Evolutionary conservation across 2,329 filamentous ascomycete species (phyloP), one percentile per base, ranked within the genome.

Genomic region (Trichoderma lentiforme): DNA sequence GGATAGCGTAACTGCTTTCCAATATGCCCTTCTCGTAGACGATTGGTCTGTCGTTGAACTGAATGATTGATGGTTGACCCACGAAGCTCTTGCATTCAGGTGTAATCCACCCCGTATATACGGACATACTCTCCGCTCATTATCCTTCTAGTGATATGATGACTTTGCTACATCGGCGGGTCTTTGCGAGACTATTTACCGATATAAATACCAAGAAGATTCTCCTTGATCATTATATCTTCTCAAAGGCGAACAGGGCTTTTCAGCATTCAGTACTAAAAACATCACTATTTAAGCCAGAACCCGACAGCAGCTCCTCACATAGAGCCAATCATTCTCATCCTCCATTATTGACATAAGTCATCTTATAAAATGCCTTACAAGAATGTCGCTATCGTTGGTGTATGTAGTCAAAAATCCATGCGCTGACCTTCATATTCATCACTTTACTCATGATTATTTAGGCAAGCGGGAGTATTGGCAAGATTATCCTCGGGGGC

Each of bases 401-500:
- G 63, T 56, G 63, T 66, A 66, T n/a, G 63, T 36, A 5, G 1
- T 7, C 7, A 53, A 2, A 51, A 15, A 65, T 11, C 18, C 34
- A 3, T 9, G 26, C 15, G 8, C 26, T 5, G 21, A n/a, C 14
- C 14, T 36, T 12, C 1, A n/a, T 21, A 24, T 32, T 21, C 4
- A 32, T 51, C 3, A 6, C 24, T 62, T 57, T 51, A 21, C 56
- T 36, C 14, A 36, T 9, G 18, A 21, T 18, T 18, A 12, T n/a
- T 15, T 62, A 75, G 74, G 74, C 74, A n/a, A 75, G 74, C 36
- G 74, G 74, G 18, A 73, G 39, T 26, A 71, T 74, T 57, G 74
- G 74, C 11, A 73, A 72, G 26, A 75, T 75, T 12, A 71, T 75
- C 11, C 64, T 75, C 4, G 58, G 72, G n/a, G 53, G 66, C 26